Evolutionary conservation across 176 grass and related monocot species (phyloP).

Genomic region (Phoenix dactylifera): DNA sequence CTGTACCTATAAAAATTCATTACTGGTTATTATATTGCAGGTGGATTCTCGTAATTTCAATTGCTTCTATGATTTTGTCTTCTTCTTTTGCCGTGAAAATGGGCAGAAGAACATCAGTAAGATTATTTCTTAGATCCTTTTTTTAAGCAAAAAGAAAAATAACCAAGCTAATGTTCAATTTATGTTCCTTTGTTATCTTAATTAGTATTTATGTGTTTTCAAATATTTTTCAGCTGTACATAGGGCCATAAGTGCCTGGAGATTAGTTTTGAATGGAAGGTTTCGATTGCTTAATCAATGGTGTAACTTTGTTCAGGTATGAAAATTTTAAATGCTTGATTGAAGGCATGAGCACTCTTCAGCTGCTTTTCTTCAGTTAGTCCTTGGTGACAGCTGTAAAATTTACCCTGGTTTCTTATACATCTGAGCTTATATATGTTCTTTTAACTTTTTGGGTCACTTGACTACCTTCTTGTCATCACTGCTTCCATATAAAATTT

Average conservation of each 20-base stretch:
- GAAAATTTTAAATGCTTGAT: not conserved
- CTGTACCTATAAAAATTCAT: slow-evolving; percentile 2
- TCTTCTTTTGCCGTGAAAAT: slow-evolving; percentile 89
- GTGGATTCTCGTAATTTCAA: slow-evolving; percentile 53
- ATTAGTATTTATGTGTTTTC: not conserved
- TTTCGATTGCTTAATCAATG: slow-evolving; percentile 75
- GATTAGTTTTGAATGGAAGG: slow-evolving; percentile 71
- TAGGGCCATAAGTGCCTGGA: slow-evolving; percentile 76
- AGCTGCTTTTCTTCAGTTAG: too few relatives aligned
- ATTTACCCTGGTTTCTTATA: too few relatives aligned
- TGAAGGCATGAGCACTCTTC: too few relatives aligned
- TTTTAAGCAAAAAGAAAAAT: too few relatives aligned
- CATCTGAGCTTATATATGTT: too few relatives aligned
- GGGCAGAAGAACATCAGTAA: slow-evolving; percentile 94
- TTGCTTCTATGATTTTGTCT: slow-evolving; percentile 89
- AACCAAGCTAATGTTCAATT: not conserved
- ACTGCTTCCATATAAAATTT: too few relatives aligned
- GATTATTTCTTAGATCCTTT: slow-evolving; percentile 5
- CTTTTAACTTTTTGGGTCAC: too few relatives aligned
- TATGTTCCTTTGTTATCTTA: not conserved
- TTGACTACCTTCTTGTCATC: too few relatives aligned
- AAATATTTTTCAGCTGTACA: slow-evolving; percentile 54
- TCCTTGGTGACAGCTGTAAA: too few relatives aligned
- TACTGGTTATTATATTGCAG: slow-evolving; percentile 34
- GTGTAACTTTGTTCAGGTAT: slow-evolving; percentile 88